Conservation (phyloP, 78 protist genomes). For the Protostelium mycophagum region DNA sequence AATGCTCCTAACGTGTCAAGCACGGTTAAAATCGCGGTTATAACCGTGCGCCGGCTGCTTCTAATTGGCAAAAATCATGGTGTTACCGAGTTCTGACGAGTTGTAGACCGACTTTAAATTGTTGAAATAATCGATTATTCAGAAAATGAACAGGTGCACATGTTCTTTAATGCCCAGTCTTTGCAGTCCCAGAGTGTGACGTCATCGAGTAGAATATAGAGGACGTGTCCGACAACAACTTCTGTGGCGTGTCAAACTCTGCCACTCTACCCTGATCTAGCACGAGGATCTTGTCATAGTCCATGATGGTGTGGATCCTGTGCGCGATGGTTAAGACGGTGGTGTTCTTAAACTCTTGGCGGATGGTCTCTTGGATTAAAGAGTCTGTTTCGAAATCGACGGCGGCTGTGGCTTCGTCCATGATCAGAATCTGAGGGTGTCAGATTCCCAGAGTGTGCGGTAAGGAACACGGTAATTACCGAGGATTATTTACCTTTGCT, state of each 20-base stretch:
- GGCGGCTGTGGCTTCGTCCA: slow-evolving; percentile 95
- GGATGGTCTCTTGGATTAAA: slow-evolving; percentile 59
- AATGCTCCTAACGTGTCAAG: too few relatives aligned
- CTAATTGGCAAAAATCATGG: too few relatives aligned
- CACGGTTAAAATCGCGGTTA: too few relatives aligned
- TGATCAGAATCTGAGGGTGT: slow-evolving; percentile 36
- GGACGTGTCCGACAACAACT: slow-evolving; percentile 10
- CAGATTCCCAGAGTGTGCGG: too few relatives aligned
- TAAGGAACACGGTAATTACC: too few relatives aligned
- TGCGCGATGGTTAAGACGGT: slow-evolving; percentile 93
- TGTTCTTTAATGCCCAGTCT: neutral
- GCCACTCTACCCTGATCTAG: slow-evolving; percentile 33
- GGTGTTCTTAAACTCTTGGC: slow-evolving; percentile 35
- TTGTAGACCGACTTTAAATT: too few relatives aligned
- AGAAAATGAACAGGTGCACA: too few relatives aligned
- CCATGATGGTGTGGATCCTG: slow-evolving; percentile 81
- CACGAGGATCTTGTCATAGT: slow-evolving; percentile 71
- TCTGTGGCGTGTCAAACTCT: slow-evolving; percentile 52
- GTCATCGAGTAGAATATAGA: slow-evolving; percentile 10
- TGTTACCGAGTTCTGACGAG: too few relatives aligned
- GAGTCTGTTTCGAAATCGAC: slow-evolving; percentile 83
- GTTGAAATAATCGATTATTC: too few relatives aligned
- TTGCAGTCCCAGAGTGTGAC: neutral
- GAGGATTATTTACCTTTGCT: slow-evolving; percentile 46
- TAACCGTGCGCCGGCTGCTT: too few relatives aligned